Conservation (phyloP, 768 basidiomycete species). For the Galerina marginata region DNA sequence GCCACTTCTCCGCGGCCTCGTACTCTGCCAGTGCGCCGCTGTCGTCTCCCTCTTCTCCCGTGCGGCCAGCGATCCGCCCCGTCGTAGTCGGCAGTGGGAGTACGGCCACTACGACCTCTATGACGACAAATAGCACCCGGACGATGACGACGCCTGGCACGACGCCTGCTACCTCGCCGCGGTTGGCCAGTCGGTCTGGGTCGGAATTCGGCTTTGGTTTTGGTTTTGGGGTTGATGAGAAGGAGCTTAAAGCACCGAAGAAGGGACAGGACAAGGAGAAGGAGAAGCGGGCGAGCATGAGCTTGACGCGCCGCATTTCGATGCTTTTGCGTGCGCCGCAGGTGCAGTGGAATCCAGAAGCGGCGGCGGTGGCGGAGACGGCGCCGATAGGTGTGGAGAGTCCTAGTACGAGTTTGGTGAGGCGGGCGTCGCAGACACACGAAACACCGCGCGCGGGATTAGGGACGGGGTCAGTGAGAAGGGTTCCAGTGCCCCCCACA, state of each 20-base stretch:
- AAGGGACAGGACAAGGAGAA: slow-evolving; percentile 20
- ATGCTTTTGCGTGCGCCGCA: slow-evolving; percentile 4
- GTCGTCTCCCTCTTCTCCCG: slow-evolving; percentile 8
- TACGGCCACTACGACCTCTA: too few species aligned
- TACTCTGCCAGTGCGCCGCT: not conserved
- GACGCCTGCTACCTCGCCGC: slow-evolving; percentile 5
- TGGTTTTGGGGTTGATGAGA: not conserved
- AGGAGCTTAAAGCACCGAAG: not conserved
- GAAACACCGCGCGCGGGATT: too few species aligned
- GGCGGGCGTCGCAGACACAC: too few species aligned
- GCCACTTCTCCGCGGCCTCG: slow-evolving; percentile 3
- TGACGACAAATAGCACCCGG: too few species aligned
- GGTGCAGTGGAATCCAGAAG: not conserved
- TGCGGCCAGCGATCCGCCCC: too few species aligned
- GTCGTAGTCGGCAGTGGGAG: too few species aligned
- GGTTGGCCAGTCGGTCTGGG: not conserved
- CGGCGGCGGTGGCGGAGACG: not conserved
- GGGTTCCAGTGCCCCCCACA: too few species aligned
- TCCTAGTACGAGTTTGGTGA: too few species aligned
- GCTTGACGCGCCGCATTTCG: slow-evolving; percentile 4
- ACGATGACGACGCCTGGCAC: not conserved
- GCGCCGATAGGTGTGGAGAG: not conserved
- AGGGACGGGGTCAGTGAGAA: too few species aligned
- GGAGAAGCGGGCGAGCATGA: slow-evolving; percentile 13
- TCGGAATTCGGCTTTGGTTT: not conserved